Evolutionary conservation across 805 yeast genomes (phyloP).

Genomic region (Sungouiozyma ichnusensis): DNA sequence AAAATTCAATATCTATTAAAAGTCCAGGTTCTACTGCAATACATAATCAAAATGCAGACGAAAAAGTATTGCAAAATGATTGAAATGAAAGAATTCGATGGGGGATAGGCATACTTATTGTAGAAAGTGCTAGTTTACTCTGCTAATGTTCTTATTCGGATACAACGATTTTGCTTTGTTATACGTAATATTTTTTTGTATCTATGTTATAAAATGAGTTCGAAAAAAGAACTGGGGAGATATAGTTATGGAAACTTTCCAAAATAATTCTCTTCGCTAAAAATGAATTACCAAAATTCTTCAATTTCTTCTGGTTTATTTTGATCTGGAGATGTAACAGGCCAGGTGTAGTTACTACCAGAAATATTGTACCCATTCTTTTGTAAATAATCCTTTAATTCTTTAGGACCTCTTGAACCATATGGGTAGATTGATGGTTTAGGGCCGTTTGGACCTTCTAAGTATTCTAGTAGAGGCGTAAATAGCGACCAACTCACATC

Average conservation of each 20-base stretch:
- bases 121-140: too few species aligned
- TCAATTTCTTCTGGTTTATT: not conserved
- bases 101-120: too few species aligned
- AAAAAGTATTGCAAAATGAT: not conserved
- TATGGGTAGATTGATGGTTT: conserved; percentile 64
- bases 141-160: too few species aligned
- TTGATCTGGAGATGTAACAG: conserved; percentile 48
- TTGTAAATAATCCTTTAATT: conserved; percentile 48
- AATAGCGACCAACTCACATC: conserved; percentile 87
- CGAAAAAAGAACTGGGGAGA: not conserved
- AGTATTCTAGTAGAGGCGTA: conserved; percentile 79
- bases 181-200: too few species aligned
- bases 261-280: too few species aligned
- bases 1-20: conserved; percentile 16
- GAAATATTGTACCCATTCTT: conserved; percentile 61
- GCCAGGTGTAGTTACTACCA: conserved; percentile 75
- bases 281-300: not conserved
- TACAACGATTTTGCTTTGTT: too few species aligned
- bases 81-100: not conserved
- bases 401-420: conserved; percentile 83
- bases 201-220: not conserved
- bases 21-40: conserved; percentile 18
- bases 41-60: conserved; percentile 7
- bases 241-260: too few species aligned
- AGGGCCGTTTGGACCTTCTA: conserved; percentile 65